Percentiles rank a stretch among this genome's conserved stretches.
Conservation (phyloP, 345 rosid genomes). For the Linum tenue region DNA sequence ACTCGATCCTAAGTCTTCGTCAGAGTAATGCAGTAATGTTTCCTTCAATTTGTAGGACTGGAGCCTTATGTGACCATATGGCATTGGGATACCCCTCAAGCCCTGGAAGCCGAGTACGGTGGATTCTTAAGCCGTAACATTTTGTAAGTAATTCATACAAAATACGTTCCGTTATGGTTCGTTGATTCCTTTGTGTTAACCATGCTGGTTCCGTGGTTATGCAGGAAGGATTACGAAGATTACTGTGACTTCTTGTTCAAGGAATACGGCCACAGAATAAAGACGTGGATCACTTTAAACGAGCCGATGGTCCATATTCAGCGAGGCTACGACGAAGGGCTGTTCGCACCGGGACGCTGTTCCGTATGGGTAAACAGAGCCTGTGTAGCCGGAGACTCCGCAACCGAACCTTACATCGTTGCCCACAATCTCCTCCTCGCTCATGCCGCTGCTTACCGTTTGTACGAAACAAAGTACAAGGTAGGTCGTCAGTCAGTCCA, state of each 20-base stretch:
- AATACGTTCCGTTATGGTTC: too few species aligned
- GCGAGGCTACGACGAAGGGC: constrained; percentile 4
- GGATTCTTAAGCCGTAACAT: constrained; percentile 12
- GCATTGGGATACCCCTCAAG: too few species aligned
- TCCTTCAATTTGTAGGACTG: neutral
- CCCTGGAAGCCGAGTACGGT: neutral
- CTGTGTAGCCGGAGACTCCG: constrained; percentile 13
- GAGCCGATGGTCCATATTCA: constrained; percentile 7
- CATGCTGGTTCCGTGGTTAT: too few species aligned
- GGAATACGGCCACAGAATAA: constrained; percentile 16
- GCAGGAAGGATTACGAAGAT: constrained; percentile 3
- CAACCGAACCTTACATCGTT: constrained; percentile 14
- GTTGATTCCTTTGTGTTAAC: neutral
- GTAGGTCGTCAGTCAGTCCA: neutral
- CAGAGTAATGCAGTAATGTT: too few species aligned
- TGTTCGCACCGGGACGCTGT: constrained; percentile 12
- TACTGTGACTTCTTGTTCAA: constrained; percentile 3
- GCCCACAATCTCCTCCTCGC: constrained; percentile 19
- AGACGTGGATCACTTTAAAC: constrained; percentile 32
- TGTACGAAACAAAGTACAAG: constrained; percentile 9
- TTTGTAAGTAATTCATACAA: neutral
- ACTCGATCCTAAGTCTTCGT: neutral
- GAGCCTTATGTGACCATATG: too few species aligned
- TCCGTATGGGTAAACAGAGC: neutral
- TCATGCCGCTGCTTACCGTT: constrained; percentile 14